phyloP scores from a whole-genome alignment of 768 basidiomycete species.

The Tulasnella sp. region DNA sequence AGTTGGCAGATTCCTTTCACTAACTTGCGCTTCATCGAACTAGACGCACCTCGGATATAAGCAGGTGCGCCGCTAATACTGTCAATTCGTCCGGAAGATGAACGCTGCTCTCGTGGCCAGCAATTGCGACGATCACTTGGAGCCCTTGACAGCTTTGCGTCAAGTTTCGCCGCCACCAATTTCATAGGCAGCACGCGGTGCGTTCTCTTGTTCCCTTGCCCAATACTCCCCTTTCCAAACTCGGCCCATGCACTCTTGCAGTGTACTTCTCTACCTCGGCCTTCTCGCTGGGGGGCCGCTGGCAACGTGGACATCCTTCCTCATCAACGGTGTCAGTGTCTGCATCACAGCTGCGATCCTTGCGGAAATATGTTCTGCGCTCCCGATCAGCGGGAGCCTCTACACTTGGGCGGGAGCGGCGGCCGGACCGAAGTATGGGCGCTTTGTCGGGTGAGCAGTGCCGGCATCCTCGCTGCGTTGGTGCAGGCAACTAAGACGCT shows the following conservation, averaged over 20 bases:
- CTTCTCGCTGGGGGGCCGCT: constrained; percentile 23
- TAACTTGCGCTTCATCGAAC: no score
- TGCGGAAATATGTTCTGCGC: constrained; percentile 26
- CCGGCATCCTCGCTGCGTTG: background rate
- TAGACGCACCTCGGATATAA: no score
- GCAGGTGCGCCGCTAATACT: no score
- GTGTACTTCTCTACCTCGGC: constrained; percentile 8
- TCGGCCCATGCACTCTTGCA: background rate
- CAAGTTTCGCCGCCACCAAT: constrained; percentile 22
- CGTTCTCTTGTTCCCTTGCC: background rate
- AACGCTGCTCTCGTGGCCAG: no score
- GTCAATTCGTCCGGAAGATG: no score
- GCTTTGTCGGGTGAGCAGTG: constrained; percentile 21
- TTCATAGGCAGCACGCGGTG: constrained; percentile 20
- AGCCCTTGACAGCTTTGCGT: constrained; percentile 21
- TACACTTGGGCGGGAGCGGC: constrained; percentile 29
- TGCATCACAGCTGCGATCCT: constrained; percentile 25
- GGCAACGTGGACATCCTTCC: constrained; percentile 17
- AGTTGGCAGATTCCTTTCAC: no score
- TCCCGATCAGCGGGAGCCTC: constrained; percentile 26
- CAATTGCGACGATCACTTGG: constrained; percentile 22
- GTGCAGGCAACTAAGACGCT: background rate
- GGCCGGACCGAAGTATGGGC: constrained; percentile 23
- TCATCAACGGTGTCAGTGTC: constrained; percentile 18
- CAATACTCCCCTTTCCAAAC: no score